Evolutionary conservation across 257 asterid species (phyloP), one percentile per base, ranked within the genome.

Genomic region (Solanum medicagineum): DNA sequence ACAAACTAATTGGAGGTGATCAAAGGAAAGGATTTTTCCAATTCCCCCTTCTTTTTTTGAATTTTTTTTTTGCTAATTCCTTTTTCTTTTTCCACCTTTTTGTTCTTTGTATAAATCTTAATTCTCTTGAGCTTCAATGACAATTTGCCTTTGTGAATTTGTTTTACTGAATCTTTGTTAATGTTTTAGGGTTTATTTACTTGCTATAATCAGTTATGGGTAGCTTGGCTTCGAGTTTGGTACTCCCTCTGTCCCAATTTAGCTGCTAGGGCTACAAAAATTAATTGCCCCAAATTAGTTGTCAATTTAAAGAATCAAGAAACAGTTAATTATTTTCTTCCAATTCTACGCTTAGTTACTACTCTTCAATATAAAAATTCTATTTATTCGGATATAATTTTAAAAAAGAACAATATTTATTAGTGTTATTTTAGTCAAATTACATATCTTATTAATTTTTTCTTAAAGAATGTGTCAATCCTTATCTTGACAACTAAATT

Each of bases 41-140:
- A 13, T 68, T 36, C 12, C 26, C 40, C 0, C 16, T 32, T 0
- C 15, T 7, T 3, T n/a, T n/a, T 26, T 66, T 14, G 0, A 36
- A 36, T 36, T 29, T 29, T 3, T 29, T 29, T 29, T 29, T 29
- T 29, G 32, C 15, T 66, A 19, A 70, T 42, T 5, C 47, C 40
- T 16, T 0, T 62, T 83, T 19, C 16, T 65, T 47, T 62, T 32
- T 68, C 36, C 2, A 17, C 62, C 60, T 79, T 47, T 84, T 73
- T 26, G 68, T n/a, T 68, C 40, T 47, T 54, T n/a, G 85, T 74
- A 19, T 45, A 10, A 83, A 85, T 86, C 80, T 73, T 88, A 87
- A 88, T 89, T 86, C 87, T 81, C 88, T 80, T 20, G 59, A 85
- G 68, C 49, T 71, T 70, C 22, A n/a, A 84, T 29, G 84, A 17